phyloP scores from a whole-genome alignment of 495 filamentous ascomycete species.

The Geoglossum glabrum region DNA sequence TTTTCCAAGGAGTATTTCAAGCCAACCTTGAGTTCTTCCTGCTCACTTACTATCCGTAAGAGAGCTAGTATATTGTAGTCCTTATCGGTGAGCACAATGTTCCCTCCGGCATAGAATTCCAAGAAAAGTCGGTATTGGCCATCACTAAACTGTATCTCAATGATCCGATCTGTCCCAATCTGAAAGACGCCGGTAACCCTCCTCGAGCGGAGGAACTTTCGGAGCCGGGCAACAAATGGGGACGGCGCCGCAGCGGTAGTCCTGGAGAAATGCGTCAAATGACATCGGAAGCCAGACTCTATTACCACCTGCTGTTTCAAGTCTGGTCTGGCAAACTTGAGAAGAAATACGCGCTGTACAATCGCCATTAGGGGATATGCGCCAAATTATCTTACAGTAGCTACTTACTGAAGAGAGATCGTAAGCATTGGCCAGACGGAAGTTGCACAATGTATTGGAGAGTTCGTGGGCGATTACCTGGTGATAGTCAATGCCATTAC shows the following conservation, averaged over 20 bases:
- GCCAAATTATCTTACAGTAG: neutral
- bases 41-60: slow-evolving; percentile 44
- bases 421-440: slow-evolving; percentile 85
- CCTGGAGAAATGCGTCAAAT: slow-evolving; percentile 75
- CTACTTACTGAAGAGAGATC: slow-evolving; percentile 57
- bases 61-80: slow-evolving; percentile 60
- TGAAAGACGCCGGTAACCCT: slow-evolving; percentile 64
- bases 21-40: slow-evolving; percentile 53
- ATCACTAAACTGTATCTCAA: slow-evolving; percentile 84
- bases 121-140: slow-evolving; percentile 71
- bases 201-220: slow-evolving; percentile 74
- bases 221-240: slow-evolving; percentile 58
- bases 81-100: slow-evolving; percentile 74
- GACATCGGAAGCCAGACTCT: slow-evolving; percentile 90
- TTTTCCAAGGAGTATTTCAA: slow-evolving; percentile 60
- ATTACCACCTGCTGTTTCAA: slow-evolving; percentile 71
- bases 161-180: slow-evolving; percentile 80
- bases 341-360: slow-evolving; percentile 36
- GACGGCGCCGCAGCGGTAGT: slow-evolving; percentile 68
- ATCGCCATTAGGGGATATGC: neutral
- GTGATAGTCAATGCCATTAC: slow-evolving; percentile 9
- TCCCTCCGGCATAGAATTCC: slow-evolving; percentile 93
- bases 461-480: slow-evolving; percentile 91
- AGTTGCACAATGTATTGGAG: slow-evolving; percentile 43
- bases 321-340: slow-evolving; percentile 78